phyloP scores from a whole-genome alignment of 352 stramenopile genomes.

The Pythium graminicola region DNA sequence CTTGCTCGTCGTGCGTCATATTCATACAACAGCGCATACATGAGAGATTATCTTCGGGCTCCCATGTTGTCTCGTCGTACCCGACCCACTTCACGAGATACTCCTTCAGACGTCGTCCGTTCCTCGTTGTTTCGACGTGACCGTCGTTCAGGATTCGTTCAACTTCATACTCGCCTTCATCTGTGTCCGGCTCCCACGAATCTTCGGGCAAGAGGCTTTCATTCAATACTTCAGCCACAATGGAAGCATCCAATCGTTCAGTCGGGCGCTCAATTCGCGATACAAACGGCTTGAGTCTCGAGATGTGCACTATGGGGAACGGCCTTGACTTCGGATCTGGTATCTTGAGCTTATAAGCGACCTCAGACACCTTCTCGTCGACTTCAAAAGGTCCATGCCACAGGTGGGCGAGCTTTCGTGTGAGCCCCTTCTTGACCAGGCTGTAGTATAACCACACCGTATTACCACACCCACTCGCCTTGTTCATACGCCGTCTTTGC shows the following conservation, averaged over 20 bases:
- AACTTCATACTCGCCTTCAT: conserved; percentile 13
- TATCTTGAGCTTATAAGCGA: conserved; percentile 7
- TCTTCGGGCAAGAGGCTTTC: conserved; percentile 13
- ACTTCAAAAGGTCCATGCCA: conserved; percentile 15
- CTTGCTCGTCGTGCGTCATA: conserved; percentile 7
- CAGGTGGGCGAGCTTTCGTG: conserved; percentile 9
- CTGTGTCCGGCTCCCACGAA: conserved; percentile 1
- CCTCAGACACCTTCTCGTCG: conserved; percentile 4
- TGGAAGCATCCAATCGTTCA: not conserved
- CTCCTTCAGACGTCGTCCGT: conserved; percentile 17
- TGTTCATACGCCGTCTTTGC: not conserved
- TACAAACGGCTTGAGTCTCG: conserved; percentile 11
- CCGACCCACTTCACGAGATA: conserved; percentile 26
- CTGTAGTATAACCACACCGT: conserved; percentile 15
- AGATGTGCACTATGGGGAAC: conserved; percentile 9
- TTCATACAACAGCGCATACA: conserved; percentile 14
- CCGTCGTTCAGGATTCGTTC: conserved; percentile 7
- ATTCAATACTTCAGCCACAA: not conserved
- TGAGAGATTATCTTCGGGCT: conserved; percentile 18
- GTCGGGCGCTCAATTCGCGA: not conserved
- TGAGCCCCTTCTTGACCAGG: conserved; percentile 9
- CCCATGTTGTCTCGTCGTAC: conserved; percentile 19
- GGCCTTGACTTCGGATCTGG: not conserved
- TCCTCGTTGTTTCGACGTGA: not conserved
- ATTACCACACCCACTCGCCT: conserved; percentile 10